These are phyloP conservation scores for Cucurbita moschata DNA, from an alignment of 306 rosid genomes.

Conservation along the genomic window DNA sequence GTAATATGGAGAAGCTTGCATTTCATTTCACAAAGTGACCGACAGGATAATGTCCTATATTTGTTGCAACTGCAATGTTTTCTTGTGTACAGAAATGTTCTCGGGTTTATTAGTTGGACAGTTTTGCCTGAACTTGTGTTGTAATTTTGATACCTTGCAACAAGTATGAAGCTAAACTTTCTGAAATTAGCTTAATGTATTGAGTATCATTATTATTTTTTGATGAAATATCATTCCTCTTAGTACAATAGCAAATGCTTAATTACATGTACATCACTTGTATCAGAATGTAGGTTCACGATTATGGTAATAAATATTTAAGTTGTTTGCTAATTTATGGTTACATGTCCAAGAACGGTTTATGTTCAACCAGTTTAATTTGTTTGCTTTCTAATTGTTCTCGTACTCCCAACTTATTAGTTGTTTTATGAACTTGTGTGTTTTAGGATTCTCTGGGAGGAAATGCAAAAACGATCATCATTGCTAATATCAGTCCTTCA, in stretches of 20 bases:
- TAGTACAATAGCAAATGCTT: not conserved
- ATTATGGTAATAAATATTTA: not conserved
- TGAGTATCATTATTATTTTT: not conserved
- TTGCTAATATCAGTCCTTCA: slow-evolving; percentile 90
- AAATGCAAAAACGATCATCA: slow-evolving; percentile 76
- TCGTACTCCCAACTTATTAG: not conserved
- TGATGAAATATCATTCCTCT: not conserved
- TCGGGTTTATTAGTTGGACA: not conserved
- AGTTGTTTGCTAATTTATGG: not conserved
- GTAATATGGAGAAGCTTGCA: not conserved
- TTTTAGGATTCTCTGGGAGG: slow-evolving; percentile 96
- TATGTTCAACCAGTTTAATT: not conserved
- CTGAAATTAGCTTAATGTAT: not conserved
- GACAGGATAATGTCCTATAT: not conserved
- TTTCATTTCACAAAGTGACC: not conserved
- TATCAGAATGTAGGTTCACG: not conserved
- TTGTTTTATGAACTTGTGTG: slow-evolving; percentile 13
- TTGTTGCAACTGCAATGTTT: not conserved
- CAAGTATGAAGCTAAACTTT: not conserved
- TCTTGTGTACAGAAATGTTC: not conserved
- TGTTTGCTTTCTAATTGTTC: not conserved
- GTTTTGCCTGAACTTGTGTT: not conserved
- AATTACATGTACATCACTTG: no score
- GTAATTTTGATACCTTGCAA: not conserved
- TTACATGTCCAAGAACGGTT: not conserved